Conservation (phyloP, 73 alveolate genomes). For the Loxodes magnus region DNA sequence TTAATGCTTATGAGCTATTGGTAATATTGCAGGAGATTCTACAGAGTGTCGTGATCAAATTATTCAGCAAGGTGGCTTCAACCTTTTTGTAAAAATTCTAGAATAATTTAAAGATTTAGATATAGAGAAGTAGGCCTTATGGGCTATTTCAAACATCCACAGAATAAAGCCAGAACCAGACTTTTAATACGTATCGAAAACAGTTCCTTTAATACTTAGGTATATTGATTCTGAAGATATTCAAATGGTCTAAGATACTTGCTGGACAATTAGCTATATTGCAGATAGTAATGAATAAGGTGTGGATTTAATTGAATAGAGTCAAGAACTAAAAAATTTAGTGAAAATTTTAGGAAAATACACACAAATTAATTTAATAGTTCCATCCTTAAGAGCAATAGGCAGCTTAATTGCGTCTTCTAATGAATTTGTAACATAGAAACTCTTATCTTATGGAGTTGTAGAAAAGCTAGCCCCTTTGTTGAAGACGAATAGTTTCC, state of each 20-base stretch:
- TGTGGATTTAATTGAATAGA: no score
- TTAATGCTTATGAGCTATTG: neutral
- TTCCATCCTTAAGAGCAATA: conserved; percentile 78
- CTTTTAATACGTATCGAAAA: no score
- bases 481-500: conserved; percentile 44
- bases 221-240: no score
- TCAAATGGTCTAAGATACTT: no score
- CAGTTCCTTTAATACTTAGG: no score
- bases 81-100: neutral
- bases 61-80: neutral
- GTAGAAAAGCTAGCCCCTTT: conserved; percentile 54
- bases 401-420: conserved; percentile 88
- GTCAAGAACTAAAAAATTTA: no score
- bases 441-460: conserved; percentile 62
- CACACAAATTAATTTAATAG: no score
- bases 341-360: no score
- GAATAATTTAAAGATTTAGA: neutral
- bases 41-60: neutral
- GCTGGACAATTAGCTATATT: no score
- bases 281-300: no score
- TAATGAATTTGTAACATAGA: conserved; percentile 76
- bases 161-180: conserved; percentile 1
- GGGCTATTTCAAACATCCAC: conserved; percentile 1
- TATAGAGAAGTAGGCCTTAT: neutral
- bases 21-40: neutral